Evolutionary conservation across 345 rosid genomes (phyloP).

Genomic region (Eucalyptus cloeziana): DNA sequence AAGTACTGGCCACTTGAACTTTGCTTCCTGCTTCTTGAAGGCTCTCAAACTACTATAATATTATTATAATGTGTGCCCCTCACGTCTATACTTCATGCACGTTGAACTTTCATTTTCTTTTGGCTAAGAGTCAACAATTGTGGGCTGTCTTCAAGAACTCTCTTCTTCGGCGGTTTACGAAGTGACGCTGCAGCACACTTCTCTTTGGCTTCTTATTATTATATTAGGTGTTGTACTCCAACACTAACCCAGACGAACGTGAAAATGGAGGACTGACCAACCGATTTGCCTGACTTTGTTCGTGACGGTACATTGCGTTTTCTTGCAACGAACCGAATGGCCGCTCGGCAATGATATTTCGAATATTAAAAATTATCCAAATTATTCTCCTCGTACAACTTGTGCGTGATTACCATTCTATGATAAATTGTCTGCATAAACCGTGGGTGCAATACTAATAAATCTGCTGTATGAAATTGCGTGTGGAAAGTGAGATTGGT

Average conservation of each 20-base stretch:
- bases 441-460: background rate
- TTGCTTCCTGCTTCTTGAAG: too few relatives aligned
- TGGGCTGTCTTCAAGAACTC: too few relatives aligned
- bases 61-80: too few relatives aligned
- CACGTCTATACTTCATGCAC: too few relatives aligned
- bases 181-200: too few relatives aligned
- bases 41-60: too few relatives aligned
- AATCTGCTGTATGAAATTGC: background rate
- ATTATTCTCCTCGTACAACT: background rate
- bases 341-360: background rate
- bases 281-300: background rate
- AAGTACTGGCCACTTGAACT: too few relatives aligned
- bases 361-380: background rate
- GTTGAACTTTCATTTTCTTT: too few relatives aligned
- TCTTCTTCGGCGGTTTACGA: too few relatives aligned
- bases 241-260: background rate
- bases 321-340: background rate
- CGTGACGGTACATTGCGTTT: background rate
- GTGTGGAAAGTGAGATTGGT: background rate
- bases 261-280: background rate
- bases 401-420: fast-evolving
- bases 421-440: background rate
- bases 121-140: too few relatives aligned
- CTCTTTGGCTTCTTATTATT: too few relatives aligned
- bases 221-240: too few relatives aligned